Conservation (phyloP, 2,329 filamentous ascomycete genomes). For the Colletotrichum sp. region DNA sequence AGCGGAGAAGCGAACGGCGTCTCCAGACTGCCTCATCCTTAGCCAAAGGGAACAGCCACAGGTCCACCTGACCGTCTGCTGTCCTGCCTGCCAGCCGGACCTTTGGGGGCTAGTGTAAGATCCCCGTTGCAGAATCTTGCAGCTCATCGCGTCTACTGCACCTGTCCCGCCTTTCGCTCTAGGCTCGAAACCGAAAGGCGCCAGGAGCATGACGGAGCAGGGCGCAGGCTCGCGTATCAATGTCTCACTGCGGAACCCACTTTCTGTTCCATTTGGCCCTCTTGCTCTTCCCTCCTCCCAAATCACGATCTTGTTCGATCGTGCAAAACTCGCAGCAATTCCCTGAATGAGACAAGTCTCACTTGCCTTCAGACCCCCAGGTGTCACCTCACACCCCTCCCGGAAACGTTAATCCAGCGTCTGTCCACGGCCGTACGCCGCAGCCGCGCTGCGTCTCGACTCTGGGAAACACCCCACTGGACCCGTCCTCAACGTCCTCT, state of each 20-base stretch:
- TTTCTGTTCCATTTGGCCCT: not conserved
- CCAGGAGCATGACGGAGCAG: conserved; percentile 5
- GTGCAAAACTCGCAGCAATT: conserved; percentile 2
- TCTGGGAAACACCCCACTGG: not conserved
- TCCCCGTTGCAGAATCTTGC: conserved; percentile 17
- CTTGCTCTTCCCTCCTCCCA: not conserved
- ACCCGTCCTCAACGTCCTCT: conserved; percentile 1
- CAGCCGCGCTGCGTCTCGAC: conserved; percentile 13
- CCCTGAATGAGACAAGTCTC: not conserved
- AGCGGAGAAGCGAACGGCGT: not conserved
- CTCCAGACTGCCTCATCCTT: not conserved
- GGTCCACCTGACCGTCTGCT: not conserved
- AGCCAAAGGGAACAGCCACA: not conserved
- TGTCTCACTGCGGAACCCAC: conserved; percentile 5
- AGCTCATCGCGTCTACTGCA: not conserved
- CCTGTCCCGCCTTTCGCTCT: not conserved
- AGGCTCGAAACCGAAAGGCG: not conserved
- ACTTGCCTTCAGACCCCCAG: not conserved
- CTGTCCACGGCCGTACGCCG: not conserved
- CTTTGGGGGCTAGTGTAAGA: conserved; percentile 7
- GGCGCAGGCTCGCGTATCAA: not conserved
- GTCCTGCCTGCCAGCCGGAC: not conserved
- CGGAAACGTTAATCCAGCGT: conserved; percentile 2
- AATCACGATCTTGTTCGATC: conserved; percentile 8
- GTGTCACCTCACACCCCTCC: not conserved